These are phyloP conservation scores for Withania somnifera DNA, from an alignment of 305 asterid genomes.

Conservation along the genomic window DNA sequence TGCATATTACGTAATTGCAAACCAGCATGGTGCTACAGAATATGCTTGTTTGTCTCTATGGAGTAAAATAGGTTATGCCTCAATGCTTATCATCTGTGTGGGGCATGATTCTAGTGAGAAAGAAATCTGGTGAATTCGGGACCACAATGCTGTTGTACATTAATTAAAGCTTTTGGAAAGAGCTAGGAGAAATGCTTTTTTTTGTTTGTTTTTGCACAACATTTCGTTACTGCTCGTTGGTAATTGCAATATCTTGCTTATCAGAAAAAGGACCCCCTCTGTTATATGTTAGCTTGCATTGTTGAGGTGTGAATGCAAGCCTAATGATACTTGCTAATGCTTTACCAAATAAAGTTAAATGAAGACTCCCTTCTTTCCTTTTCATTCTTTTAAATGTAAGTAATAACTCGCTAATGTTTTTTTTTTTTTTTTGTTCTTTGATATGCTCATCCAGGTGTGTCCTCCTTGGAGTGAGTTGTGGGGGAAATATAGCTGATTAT, in stretches of 20 bases:
- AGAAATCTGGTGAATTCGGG: not conserved
- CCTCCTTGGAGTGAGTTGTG: constrained; percentile 93
- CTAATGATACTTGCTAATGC: not conserved
- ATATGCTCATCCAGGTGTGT: constrained; percentile 53
- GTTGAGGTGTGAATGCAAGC: not conserved
- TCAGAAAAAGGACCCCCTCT: not conserved
- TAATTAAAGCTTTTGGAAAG: not conserved
- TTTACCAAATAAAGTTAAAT: not conserved
- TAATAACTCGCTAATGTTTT: not conserved
- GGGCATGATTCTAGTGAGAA: not conserved
- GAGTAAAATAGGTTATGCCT: not conserved
- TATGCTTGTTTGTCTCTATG: not conserved
- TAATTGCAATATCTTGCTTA: not conserved
- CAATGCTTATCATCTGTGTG: not conserved
- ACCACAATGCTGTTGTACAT: not conserved
- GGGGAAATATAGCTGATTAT: constrained; percentile 79
- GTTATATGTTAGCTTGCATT: not conserved
- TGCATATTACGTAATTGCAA: not conserved
- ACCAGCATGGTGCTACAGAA: not conserved
- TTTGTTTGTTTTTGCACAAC: not conserved
- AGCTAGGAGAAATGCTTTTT: not conserved
- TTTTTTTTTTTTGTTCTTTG: not conserved
- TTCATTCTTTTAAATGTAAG: not conserved
- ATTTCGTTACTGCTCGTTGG: not conserved
- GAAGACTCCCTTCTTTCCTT: not conserved